Evolutionary conservation across 106 monocot genomes (phyloP).

Genomic region (Apostasia ramifera): DNA sequence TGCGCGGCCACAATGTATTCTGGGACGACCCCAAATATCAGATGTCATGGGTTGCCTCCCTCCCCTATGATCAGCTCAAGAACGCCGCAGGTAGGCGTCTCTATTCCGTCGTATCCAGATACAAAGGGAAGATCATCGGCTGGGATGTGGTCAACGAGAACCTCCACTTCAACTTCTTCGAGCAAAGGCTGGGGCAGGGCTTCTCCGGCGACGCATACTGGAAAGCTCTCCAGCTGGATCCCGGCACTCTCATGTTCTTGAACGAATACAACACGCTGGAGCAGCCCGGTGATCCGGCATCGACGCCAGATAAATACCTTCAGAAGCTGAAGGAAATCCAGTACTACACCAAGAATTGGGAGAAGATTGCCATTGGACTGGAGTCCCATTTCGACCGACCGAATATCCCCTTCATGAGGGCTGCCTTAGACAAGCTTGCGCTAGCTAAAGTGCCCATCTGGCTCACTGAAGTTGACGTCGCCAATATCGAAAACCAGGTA

Average conservation of each 20-base stretch:
- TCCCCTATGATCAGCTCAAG: constrained; percentile 24
- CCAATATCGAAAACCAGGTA: constrained; percentile 31
- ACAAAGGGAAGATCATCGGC: constrained; percentile 47
- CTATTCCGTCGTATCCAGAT: constrained; percentile 44
- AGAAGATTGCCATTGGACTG: constrained; percentile 51
- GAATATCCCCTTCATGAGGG: constrained; percentile 64
- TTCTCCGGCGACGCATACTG: constrained; percentile 36
- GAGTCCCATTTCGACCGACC: constrained; percentile 57
- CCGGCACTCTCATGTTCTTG: constrained; percentile 43
- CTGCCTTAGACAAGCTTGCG: constrained; percentile 58
- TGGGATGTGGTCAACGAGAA: constrained; percentile 94
- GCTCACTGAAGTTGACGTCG: constrained; percentile 81
- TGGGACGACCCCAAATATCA: constrained; percentile 62
- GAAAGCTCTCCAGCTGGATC: constrained; percentile 34
- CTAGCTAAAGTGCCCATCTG: constrained; percentile 48
- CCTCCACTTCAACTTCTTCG: constrained; percentile 56
- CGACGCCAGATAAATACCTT: constrained; percentile 40
- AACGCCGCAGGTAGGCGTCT: constrained; percentile 27
- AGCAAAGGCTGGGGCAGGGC: constrained; percentile 27
- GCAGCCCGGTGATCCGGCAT: constrained; percentile 19
- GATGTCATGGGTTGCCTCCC: constrained; percentile 33
- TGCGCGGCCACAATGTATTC: constrained; percentile 72
- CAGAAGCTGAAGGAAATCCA: constrained; percentile 43
- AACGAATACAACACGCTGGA: constrained; percentile 85
- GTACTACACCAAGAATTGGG: constrained; percentile 3